phyloP scores from a whole-genome alignment of 2,329 filamentous ascomycete genomes.

The Xylariaceae sp. region DNA sequence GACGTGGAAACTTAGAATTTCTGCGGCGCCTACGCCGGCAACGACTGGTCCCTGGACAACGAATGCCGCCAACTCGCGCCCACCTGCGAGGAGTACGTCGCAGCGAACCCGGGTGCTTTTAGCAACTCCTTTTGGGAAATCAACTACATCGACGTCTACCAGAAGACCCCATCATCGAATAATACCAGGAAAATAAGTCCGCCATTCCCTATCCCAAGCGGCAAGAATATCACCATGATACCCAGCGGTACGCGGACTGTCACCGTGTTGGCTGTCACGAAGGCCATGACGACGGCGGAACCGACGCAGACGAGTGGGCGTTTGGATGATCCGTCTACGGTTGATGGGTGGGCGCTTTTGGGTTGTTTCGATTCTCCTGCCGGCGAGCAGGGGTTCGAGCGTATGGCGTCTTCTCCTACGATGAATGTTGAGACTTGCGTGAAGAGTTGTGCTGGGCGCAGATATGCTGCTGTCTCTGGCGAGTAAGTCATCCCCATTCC shows the following conservation, averaged over 20 bases:
- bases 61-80: conserved; percentile 38
- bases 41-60: conserved; percentile 37
- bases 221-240: not conserved
- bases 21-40: conserved; percentile 68
- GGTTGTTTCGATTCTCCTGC: conserved; percentile 39
- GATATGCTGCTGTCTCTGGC: conserved; percentile 38
- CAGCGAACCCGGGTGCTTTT: conserved; percentile 41
- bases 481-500: conserved; percentile 21
- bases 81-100: conserved; percentile 45
- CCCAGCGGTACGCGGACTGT: conserved; percentile 28
- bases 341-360: conserved; percentile 25
- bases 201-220: not conserved
- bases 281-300: conserved; percentile 17
- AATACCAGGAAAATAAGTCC: conserved; percentile 5
- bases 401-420: conserved; percentile 26
- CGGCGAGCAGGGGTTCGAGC: conserved; percentile 35
- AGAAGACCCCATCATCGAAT: conserved; percentile 15
- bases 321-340: conserved; percentile 15
- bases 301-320: conserved; percentile 19
- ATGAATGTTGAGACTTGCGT: conserved; percentile 41
- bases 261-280: conserved; percentile 22
- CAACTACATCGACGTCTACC: conserved; percentile 48
- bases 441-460: conserved; percentile 32
- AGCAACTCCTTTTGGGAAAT: conserved; percentile 48
- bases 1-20: conserved; percentile 49